A percentile compares a stretch with the other conserved stretches of the same genome.
Evolutionary conservation across 306 rosid genomes (phyloP).

Genomic region (Quercus aquifolioides): DNA sequence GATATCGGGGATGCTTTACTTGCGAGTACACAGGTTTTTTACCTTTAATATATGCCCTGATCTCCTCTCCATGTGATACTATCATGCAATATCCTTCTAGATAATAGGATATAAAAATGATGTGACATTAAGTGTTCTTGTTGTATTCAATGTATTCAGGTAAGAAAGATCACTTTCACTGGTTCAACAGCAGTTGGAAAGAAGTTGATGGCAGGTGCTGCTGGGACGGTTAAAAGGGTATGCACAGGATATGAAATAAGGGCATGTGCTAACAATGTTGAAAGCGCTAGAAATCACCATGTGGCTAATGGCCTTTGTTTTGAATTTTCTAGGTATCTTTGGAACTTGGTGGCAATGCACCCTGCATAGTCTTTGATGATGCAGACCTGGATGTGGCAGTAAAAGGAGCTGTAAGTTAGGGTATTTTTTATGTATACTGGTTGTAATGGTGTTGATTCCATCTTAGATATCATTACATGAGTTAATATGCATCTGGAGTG

Average conservation of each 20-base stretch:
- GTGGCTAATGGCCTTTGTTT: conserved; percentile 13
- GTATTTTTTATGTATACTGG: conserved; percentile 15
- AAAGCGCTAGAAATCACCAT: conserved; percentile 13
- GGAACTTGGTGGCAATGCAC: conserved; percentile 99
- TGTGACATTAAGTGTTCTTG: not conserved
- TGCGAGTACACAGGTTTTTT: conserved; percentile 80
- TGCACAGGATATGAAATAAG: conserved; percentile 13
- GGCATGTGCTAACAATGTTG: conserved; percentile 17
- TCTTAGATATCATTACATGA: conserved; percentile 2
- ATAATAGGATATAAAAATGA: conserved; percentile 20
- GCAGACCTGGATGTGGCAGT: conserved; percentile 93
- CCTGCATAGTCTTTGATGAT: conserved; percentile 94
- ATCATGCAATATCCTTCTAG: not conserved
- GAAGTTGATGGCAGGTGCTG: conserved; percentile 96
- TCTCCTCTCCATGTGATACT: conserved; percentile 2
- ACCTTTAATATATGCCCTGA: not conserved
- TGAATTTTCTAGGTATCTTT: conserved; percentile 67
- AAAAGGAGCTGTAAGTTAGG: conserved; percentile 83
- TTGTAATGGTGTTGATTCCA: conserved; percentile 10
- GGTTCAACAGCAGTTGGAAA: conserved; percentile 98
- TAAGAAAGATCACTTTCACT: conserved; percentile 91
- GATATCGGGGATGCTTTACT: conserved; percentile 78
- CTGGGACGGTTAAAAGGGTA: conserved; percentile 89
- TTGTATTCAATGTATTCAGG: conserved; percentile 47
- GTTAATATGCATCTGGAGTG: not conserved